Conservation (phyloP, 2,329 filamentous ascomycete species). For the Sarocladiaceae sp. region DNA sequence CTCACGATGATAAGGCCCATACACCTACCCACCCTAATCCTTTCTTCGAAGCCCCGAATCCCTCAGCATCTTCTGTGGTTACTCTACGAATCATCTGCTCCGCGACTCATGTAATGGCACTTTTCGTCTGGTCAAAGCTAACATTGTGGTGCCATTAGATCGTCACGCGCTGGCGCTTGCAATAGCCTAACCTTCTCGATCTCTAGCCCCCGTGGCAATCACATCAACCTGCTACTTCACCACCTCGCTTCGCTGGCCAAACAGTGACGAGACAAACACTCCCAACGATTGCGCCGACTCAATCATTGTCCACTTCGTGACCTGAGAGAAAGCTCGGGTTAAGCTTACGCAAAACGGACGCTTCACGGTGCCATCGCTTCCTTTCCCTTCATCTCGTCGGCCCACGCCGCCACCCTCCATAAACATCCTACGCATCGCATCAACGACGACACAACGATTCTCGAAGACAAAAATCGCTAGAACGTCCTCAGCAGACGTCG, state of each 20-base stretch:
- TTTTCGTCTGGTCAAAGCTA: not conserved
- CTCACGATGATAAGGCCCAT: not conserved
- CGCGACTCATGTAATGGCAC: not conserved
- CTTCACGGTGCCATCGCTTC: constrained; percentile 39
- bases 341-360: constrained; percentile 45
- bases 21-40: not conserved
- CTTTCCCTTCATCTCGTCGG: constrained; percentile 47
- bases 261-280: too few relatives aligned
- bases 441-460: not conserved
- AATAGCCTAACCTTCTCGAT: not conserved
- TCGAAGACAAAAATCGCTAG: not conserved
- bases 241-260: not conserved
- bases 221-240: not conserved
- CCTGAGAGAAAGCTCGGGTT: constrained; percentile 2
- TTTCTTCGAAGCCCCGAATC: not conserved
- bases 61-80: not conserved
- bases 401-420: constrained; percentile 50
- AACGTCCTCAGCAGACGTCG: not conserved
- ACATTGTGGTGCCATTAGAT: not conserved
- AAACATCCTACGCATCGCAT: constrained; percentile 17
- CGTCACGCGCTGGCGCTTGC: constrained; percentile 1
- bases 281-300: too few relatives aligned
- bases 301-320: too few relatives aligned
- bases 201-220: not conserved
- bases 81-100: not conserved